Evolutionary conservation across 1,284 basidiomycete species (phyloP).

Genomic region (Volvariella volvacea): DNA sequence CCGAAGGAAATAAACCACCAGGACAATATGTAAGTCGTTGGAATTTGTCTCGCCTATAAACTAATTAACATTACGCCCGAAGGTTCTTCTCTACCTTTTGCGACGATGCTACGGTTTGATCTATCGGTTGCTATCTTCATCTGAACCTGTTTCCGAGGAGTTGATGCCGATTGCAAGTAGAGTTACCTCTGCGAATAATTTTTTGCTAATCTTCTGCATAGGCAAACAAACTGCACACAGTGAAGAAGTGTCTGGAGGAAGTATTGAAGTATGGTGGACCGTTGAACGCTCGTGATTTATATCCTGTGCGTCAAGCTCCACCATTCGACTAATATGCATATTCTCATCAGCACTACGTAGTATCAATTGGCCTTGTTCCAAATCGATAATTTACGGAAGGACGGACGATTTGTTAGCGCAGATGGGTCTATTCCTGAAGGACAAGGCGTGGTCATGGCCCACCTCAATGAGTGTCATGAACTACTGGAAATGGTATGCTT

Average conservation of each 20-base stretch:
- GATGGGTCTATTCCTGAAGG: constrained; percentile 90
- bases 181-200: constrained; percentile 5
- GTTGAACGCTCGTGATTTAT: constrained; percentile 92
- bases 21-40: constrained; percentile 75
- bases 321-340: background rate
- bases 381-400: constrained; percentile 89
- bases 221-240: constrained; percentile 91
- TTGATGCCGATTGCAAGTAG: constrained; percentile 90
- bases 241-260: constrained; percentile 96
- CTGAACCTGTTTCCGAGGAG: constrained; percentile 98
- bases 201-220: constrained; percentile 21
- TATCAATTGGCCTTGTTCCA: constrained; percentile 96
- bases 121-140: constrained; percentile 92
- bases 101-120: constrained; percentile 95
- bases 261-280: constrained; percentile 96
- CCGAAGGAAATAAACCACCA: constrained; percentile 84
- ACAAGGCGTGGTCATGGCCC: constrained; percentile 94
- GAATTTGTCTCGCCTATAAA: background rate
- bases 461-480: constrained; percentile 95
- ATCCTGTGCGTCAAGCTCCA: constrained; percentile 60
- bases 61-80: constrained; percentile 20
- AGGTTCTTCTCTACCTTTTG: constrained; percentile 87
- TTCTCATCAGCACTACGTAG: constrained; percentile 28
- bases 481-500: constrained; percentile 79
- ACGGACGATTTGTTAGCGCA: constrained; percentile 85